Evolutionary conservation across 2,329 filamentous ascomycete genomes (phyloP).

Genomic region (Stenocarpella maydis): DNA sequence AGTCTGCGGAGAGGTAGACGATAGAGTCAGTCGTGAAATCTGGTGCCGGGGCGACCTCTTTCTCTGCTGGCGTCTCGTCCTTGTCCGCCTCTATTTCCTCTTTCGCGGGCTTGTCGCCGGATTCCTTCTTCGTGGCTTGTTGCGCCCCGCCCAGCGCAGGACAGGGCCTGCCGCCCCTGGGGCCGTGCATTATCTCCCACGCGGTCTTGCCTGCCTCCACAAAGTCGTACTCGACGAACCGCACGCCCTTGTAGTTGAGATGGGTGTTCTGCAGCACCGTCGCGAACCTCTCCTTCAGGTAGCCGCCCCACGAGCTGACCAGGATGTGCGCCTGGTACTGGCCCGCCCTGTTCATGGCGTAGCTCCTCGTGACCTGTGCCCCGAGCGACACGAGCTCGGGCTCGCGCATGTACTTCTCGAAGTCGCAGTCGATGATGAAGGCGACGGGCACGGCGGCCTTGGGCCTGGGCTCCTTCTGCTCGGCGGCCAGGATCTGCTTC

Average conservation of each 20-base stretch:
- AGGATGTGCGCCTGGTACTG: constrained; percentile 75
- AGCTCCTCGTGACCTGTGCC: constrained; percentile 84
- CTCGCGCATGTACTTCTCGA: constrained; percentile 88
- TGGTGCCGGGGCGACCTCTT: constrained; percentile 43
- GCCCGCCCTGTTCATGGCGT: constrained; percentile 83
- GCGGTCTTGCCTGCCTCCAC: constrained; percentile 72
- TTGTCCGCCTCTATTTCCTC: constrained; percentile 36
- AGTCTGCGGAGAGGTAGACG: constrained; percentile 92
- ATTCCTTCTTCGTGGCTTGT: neutral
- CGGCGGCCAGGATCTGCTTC: constrained; percentile 38
- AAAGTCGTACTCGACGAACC: constrained; percentile 79
- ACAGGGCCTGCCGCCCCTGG: constrained; percentile 54
- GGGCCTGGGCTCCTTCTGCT: constrained; percentile 46
- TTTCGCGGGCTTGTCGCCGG: constrained; percentile 40
- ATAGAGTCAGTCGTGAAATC: constrained; percentile 57
- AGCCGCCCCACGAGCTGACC: constrained; percentile 80
- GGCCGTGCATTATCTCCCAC: constrained; percentile 70
- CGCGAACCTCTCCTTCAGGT: constrained; percentile 81
- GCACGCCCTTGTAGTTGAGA: constrained; percentile 79
- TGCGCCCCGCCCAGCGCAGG: constrained; percentile 65
- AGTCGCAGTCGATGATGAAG: constrained; percentile 89
- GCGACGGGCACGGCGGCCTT: constrained; percentile 73
- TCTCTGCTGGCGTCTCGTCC: neutral
- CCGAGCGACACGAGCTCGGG: constrained; percentile 85
- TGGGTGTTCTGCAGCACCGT: constrained; percentile 76